Conservation (phyloP, 2,329 filamentous ascomycete species). For the Fusarium citri region DNA sequence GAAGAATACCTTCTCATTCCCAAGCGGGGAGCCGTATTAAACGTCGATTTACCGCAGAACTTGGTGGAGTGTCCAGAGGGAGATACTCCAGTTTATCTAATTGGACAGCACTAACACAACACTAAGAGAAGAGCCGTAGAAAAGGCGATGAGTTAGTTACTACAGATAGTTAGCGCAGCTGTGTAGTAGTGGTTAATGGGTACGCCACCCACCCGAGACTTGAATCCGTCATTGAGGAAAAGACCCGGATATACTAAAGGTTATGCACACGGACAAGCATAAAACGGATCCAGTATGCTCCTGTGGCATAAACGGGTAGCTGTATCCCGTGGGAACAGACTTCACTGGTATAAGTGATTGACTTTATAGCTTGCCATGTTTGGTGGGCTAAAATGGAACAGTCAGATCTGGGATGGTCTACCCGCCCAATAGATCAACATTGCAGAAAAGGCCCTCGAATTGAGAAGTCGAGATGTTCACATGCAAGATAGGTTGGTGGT, state of each 20-base stretch:
- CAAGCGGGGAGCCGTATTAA: not conserved
- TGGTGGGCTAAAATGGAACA: not conserved
- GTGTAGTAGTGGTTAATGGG: not conserved
- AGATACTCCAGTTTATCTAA: not conserved
- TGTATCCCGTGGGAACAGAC: not conserved
- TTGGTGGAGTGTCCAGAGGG: not conserved
- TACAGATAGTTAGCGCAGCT: not conserved
- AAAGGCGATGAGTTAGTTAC: not conserved
- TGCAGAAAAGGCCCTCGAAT: not conserved
- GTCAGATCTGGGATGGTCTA: not conserved
- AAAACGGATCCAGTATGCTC: not conserved
- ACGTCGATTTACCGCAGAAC: not conserved
- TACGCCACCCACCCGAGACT: not conserved
- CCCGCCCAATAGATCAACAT: not conserved
- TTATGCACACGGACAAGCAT: not conserved
- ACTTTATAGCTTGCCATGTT: not conserved
- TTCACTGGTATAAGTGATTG: not conserved
- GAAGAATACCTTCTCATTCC: not conserved
- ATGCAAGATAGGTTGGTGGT: not conserved
- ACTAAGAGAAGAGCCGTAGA: not conserved
- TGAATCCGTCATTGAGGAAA: not conserved
- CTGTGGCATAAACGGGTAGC: not conserved
- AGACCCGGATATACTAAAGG: not conserved
- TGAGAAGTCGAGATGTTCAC: not conserved
- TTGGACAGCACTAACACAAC: not conserved